These are phyloP conservation scores for Starmera dryadoides DNA, from an alignment of 805 yeast species.

Conservation along the genomic window DNA sequence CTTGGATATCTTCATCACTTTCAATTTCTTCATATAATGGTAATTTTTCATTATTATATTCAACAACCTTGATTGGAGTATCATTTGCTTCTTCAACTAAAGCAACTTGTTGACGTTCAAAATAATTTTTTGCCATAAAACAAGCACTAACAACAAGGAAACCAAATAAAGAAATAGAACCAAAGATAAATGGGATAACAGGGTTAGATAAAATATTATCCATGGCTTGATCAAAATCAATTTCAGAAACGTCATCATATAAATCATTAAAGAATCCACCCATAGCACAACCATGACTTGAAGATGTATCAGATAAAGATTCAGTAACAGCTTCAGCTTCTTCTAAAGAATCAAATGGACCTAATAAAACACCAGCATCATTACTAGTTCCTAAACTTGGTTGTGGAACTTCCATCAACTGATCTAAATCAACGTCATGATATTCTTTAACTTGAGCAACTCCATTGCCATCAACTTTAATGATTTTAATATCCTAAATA, in stretches of 20 bases:
- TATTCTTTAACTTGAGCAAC: slow-evolving; percentile 5
- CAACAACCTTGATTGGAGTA: background rate
- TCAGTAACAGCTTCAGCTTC: background rate
- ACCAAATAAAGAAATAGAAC: background rate
- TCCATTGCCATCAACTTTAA: slow-evolving; percentile 9
- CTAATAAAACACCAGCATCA: background rate
- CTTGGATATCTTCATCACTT: background rate
- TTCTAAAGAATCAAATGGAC: background rate
- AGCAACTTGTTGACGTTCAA: background rate
- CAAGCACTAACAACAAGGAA: background rate
- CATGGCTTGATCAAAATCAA: slow-evolving; percentile 10
- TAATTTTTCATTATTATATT: background rate
- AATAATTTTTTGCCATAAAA: background rate
- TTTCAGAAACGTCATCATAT: slow-evolving; percentile 7
- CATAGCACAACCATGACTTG: background rate
- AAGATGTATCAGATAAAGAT: background rate
- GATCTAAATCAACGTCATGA: slow-evolving; percentile 9
- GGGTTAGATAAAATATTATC: slow-evolving; percentile 1
- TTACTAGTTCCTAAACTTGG: no score
- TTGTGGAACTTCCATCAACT: background rate
- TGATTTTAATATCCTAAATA: slow-evolving; percentile 10
- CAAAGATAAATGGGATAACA: background rate
- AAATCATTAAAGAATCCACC: slow-evolving; percentile 2
- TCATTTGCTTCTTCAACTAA: background rate
- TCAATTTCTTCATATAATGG: slow-evolving; percentile 1